These are phyloP conservation scores for Kokia cookei DNA, from an alignment of 441 rosid genomes.

Conservation along the genomic window DNA sequence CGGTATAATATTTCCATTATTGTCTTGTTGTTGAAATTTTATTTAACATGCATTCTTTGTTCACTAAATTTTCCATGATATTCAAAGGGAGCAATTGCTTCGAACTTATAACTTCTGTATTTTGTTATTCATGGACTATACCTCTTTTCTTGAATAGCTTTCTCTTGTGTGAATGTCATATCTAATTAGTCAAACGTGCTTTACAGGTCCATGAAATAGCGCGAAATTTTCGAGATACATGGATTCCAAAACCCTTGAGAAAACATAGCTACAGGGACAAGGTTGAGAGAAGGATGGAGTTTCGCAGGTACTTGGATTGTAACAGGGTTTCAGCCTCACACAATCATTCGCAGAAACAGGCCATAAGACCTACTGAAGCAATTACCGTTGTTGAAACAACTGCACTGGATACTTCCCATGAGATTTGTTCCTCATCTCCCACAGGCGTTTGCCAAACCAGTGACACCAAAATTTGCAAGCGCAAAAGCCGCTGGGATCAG, in stretches of 20 bases:
- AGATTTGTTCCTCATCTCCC: slow-evolving; percentile 31
- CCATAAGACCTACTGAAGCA: slow-evolving; percentile 49
- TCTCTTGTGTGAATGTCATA: background rate
- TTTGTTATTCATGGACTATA: background rate
- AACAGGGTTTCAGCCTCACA: slow-evolving; percentile 40
- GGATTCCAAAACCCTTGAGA: slow-evolving; percentile 69
- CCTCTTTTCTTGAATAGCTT: background rate
- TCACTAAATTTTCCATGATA: background rate
- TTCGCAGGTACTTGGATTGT: slow-evolving; percentile 31
- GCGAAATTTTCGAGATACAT: slow-evolving; percentile 76
- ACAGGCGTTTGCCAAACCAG: slow-evolving; percentile 24
- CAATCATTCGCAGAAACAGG: slow-evolving; percentile 40
- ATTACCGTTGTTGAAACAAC: slow-evolving; percentile 30
- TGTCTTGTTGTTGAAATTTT: background rate
- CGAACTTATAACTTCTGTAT: background rate
- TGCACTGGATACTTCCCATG: slow-evolving; percentile 33
- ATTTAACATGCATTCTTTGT: background rate
- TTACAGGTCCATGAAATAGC: slow-evolving; percentile 95
- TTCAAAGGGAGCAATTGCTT: too few species aligned
- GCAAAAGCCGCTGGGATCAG: slow-evolving; percentile 98
- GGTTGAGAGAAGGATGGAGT: slow-evolving; percentile 55
- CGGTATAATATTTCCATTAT: slow-evolving; percentile 35
- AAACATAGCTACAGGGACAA: slow-evolving; percentile 50
- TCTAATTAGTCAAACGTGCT: slow-evolving; percentile 4
- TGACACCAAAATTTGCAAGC: slow-evolving; percentile 54